These are phyloP conservation scores for Cordyceps cateniannulata DNA, from an alignment of 2,329 filamentous ascomycete species.

Conservation along the genomic window DNA sequence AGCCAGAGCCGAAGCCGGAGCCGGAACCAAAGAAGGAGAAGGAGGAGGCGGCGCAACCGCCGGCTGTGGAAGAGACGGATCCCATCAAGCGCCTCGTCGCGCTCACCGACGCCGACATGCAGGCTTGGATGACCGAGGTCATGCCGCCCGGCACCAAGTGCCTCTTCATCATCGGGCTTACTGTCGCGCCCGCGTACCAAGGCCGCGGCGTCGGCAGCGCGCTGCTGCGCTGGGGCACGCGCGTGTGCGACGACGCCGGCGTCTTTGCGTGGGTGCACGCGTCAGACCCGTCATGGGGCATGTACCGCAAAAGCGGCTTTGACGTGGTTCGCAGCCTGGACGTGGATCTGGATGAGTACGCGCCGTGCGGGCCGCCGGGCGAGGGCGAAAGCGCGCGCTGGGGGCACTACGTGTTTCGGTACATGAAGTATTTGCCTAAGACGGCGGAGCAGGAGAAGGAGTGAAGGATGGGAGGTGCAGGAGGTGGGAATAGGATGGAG, in stretches of 20 bases:
- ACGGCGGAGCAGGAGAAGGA: neutral
- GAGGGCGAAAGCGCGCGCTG: constrained; percentile 22
- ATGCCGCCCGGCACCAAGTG: constrained; percentile 28
- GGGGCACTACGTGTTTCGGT: constrained; percentile 28
- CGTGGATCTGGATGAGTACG: constrained; percentile 27
- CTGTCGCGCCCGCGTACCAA: constrained; percentile 26
- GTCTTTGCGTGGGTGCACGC: constrained; percentile 30
- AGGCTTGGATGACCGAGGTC: constrained; percentile 23
- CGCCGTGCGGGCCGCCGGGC: constrained; percentile 19
- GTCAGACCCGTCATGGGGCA: constrained; percentile 24
- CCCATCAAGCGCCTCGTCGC: constrained; percentile 24
- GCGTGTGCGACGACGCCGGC: constrained; percentile 22
- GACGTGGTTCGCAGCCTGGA: constrained; percentile 22
- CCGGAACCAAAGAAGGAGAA: neutral
- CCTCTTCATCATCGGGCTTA: constrained; percentile 25
- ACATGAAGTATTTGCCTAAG: constrained; percentile 23
- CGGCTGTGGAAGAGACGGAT: constrained; percentile 17
- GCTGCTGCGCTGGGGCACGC: constrained; percentile 26
- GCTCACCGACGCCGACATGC: constrained; percentile 25
- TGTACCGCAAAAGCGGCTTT: constrained; percentile 26
- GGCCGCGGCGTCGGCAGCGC: constrained; percentile 25
- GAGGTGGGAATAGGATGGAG: neutral
- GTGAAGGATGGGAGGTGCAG: neutral
- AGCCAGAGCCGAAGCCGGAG: neutral
- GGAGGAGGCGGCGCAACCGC: too few relatives aligned